Evolutionary conservation across 257 asterid genomes (phyloP), one percentile per base, ranked within the genome.

Genomic region (Solanum okadae): DNA sequence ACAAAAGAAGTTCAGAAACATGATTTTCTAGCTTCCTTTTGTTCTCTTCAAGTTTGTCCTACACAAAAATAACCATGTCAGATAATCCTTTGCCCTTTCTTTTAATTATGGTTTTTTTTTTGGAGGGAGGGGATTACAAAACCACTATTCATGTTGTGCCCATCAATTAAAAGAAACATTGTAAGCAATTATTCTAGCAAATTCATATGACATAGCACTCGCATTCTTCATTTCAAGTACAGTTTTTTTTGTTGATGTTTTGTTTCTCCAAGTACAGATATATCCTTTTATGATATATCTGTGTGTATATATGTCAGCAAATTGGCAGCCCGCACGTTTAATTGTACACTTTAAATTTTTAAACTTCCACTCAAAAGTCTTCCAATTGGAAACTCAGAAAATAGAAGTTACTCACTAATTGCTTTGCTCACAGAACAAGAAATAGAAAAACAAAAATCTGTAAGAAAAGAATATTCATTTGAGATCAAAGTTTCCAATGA

Each of bases 41-140:
- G 88, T 97, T 97, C 86, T 89, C 89, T 92, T 91, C 94, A 61
- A 92, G 77, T 85, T 93, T 96, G 82, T 91, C 96, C 99, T 96
- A 76, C 37, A 35, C 83, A 88, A 86, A 18, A 87, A 88, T 85
- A 73, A 29, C 38, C 68, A 27, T 81, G 42, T 49, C 86, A 46
- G 70, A 46, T 22, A 18, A 49, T 46, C 42, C 15, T 29, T 46
- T 81, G 6, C 14, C 85, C 38, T 44, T 81, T 46, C 68, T 16
- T 29, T 29, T 46, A 46, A 81, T 27, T 46, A 81, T 81, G 67
- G 61, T 52, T 52, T 73, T 20, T 18, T 33, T 73, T 34, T 72
- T 72, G 10, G 38, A 38, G n/a, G 42, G 25, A 9, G 22, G 85
- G 42, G 61, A 2, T 6, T 49, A 10, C 40, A 10, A 18, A 42